These are phyloP conservation scores for Myxozyma vanderwaltii DNA, from an alignment of 805 yeast genomes.

Conservation along the genomic window DNA sequence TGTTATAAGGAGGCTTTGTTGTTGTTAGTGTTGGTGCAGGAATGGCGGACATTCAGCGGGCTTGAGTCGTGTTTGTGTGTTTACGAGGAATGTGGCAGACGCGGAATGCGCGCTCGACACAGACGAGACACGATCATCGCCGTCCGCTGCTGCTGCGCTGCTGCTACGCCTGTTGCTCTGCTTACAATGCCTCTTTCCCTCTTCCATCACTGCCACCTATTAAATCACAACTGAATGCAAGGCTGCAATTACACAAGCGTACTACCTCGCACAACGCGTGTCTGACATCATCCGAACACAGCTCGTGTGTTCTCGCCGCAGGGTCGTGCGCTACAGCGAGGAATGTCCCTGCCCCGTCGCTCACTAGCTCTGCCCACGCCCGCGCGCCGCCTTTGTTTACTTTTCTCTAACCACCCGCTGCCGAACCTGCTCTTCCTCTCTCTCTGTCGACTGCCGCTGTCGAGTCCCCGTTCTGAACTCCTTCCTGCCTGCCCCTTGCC, in stretches of 20 bases:
- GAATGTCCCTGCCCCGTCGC: slow-evolving; percentile 4
- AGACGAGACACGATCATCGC: too few species aligned
- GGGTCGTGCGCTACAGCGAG: slow-evolving; percentile 9
- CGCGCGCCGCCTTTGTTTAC: not conserved
- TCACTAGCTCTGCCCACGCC: not conserved
- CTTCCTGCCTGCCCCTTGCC: too few species aligned
- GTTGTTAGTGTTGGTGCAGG: too few species aligned
- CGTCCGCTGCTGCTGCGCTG: not conserved
- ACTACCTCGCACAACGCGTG: not conserved
- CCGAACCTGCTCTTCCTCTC: too few species aligned
- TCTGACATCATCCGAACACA: not conserved
- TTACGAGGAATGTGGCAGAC: slow-evolving; percentile 13
- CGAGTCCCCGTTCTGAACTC: too few species aligned
- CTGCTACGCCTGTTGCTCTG: too few species aligned
- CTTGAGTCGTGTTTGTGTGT: not conserved
- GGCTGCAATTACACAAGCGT: too few species aligned
- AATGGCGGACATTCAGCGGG: not conserved
- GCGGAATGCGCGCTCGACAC: slow-evolving; percentile 15
- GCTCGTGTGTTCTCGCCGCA: not conserved
- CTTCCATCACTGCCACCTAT: too few species aligned
- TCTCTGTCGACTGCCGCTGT: too few species aligned
- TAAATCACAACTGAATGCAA: too few species aligned
- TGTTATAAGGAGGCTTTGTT: not conserved
- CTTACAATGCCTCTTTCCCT: too few species aligned
- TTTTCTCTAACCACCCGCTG: too few species aligned